Conservation (phyloP, 306 rosid genomes). For the Corylus americana region DNA sequence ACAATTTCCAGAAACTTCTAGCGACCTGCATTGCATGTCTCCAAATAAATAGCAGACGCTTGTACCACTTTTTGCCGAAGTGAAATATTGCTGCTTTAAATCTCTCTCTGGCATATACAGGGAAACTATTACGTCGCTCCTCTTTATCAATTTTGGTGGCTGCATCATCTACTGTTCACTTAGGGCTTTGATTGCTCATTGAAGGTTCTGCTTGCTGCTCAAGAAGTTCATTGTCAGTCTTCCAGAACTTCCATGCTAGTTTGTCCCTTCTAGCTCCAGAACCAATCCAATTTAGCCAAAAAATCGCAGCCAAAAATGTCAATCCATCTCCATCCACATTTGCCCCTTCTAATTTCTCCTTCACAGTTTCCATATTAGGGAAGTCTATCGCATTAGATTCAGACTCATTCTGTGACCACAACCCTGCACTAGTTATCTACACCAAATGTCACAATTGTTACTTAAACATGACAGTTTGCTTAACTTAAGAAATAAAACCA, state of each 20-base stretch:
- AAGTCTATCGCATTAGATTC: conserved; percentile 46
- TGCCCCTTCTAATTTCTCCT: conserved; percentile 50
- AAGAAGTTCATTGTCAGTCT: conserved; percentile 61
- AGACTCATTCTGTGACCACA: conserved; percentile 73
- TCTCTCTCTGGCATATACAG: conserved; percentile 69
- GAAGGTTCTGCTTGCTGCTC: conserved; percentile 65
- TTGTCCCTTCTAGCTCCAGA: conserved; percentile 66
- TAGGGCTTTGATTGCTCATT: conserved; percentile 46
- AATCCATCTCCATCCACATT: conserved; percentile 59
- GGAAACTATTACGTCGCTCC: conserved; percentile 53
- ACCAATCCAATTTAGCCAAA: conserved; percentile 79
- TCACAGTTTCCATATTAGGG: conserved; percentile 37
- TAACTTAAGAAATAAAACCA: conserved; percentile 31
- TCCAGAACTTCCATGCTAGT: conserved; percentile 57
- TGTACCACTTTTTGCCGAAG: conserved; percentile 74
- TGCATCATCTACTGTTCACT: conserved; percentile 52
- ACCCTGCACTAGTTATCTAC: conserved; percentile 80
- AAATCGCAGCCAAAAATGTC: conserved; percentile 57
- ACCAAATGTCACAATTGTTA: conserved; percentile 13
- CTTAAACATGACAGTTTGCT: conserved; percentile 20
- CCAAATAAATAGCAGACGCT: conserved; percentile 71
- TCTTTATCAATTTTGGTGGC: conserved; percentile 60
- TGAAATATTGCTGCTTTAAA: conserved; percentile 66
- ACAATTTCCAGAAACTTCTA: conserved; percentile 67
- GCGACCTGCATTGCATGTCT: conserved; percentile 56